Percentiles rank a stretch among this genome's conserved stretches.
These are phyloP conservation scores for Pisolithus orientalis DNA, from an alignment of 768 basidiomycete species.

Conservation along the genomic window DNA sequence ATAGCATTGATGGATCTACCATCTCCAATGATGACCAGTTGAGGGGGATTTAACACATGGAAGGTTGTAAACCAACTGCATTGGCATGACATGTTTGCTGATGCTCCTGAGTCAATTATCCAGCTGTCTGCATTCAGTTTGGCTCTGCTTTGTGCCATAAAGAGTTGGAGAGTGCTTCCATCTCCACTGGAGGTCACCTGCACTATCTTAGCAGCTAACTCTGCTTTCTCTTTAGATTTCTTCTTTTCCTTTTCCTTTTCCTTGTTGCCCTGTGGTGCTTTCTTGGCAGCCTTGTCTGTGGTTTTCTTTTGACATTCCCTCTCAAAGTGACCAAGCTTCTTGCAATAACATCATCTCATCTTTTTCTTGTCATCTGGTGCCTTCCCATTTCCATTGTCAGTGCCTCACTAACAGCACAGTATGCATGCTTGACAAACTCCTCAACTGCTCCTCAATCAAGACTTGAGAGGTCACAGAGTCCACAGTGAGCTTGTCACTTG, in stretches of 20 bases:
- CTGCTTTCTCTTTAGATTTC: not conserved
- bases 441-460: not conserved
- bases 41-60: not conserved
- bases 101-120: conserved; percentile 3
- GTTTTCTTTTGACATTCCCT: not conserved
- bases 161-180: no score
- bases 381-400: not conserved
- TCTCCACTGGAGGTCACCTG: no score
- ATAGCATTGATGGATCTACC: not conserved
- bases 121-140: not conserved
- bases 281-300: not conserved
- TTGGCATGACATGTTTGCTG: not conserved
- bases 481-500: not conserved
- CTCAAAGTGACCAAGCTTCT: not conserved
- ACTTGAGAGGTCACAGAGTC: not conserved
- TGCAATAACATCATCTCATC: not conserved
- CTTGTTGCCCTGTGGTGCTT: no score
- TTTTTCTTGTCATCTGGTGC: not conserved
- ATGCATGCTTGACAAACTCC: no score
- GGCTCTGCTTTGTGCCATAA: no score
- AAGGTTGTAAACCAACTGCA: conserved; percentile 1
- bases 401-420: no score
- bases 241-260: not conserved
- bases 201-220: not conserved
- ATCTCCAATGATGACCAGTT: not conserved